These are phyloP conservation scores for Chaetomium tenue DNA, from an alignment of 495 filamentous ascomycete species.

Conservation along the genomic window DNA sequence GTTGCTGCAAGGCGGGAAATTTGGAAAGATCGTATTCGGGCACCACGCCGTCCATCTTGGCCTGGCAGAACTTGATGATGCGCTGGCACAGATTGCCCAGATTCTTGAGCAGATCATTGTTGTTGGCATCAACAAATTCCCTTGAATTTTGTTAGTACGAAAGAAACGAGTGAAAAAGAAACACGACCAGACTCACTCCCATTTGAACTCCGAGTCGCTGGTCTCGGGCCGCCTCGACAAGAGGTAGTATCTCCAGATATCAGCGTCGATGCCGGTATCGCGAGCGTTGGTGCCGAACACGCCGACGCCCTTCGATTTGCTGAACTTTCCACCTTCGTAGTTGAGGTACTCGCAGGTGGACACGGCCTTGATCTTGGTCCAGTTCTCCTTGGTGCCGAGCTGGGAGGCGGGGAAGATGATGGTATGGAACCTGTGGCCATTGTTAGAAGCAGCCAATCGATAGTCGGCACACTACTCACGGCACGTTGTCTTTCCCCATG, in stretches of 20 bases:
- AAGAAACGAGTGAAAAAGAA: too few relatives aligned
- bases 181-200: conserved; percentile 46
- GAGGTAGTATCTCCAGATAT: conserved; percentile 93
- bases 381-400: conserved; percentile 74
- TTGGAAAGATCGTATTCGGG: conserved; percentile 59
- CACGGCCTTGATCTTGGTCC: conserved; percentile 88
- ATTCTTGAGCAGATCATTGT: conserved; percentile 85
- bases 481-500: conserved; percentile 97
- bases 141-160: conserved; percentile 29
- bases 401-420: conserved; percentile 90
- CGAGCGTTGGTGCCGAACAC: conserved; percentile 89
- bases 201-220: conserved; percentile 85
- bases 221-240: conserved; percentile 85
- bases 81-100: conserved; percentile 94
- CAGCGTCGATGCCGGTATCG: conserved; percentile 80
- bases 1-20: conserved; percentile 34
- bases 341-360: conserved; percentile 94
- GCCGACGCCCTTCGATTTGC: conserved; percentile 82
- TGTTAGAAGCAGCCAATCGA: neutral
- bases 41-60: conserved; percentile 65
- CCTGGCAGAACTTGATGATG: conserved; percentile 84
- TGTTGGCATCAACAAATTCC: conserved; percentile 80
- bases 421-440: conserved; percentile 60
- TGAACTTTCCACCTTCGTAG: conserved; percentile 95
- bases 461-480: conserved; percentile 30